Base-by-base conservation (phyloP, 768 basidiomycete species). In the Boletus sp. region DNA sequence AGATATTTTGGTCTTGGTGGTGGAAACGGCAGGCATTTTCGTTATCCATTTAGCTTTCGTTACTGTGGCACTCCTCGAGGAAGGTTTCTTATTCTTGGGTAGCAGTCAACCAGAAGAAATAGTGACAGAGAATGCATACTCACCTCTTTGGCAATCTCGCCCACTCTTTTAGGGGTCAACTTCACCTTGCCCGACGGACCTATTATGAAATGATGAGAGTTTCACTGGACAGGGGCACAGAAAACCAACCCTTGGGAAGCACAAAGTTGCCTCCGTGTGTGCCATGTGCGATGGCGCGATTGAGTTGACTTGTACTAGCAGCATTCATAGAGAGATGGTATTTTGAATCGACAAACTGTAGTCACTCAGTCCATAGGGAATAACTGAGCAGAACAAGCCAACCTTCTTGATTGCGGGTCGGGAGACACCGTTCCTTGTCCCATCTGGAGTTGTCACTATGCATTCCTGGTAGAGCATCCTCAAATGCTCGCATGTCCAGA, bases 361-460 rank as follows among this genome's bases (percentile, higher is more conserved):
- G 30, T 20, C 7, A 35, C 6, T 59, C 46, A 42, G 51, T 44
- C 8, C 18, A 30, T 4, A 7, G 28, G 5, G 2, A 10, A 7
- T 37, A 8, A 5, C 28, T 29, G 35, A 29, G 52, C 9, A 37
- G 35, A 37, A 51, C 3, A 33, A 10, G 7, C 24, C 14, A 7
- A 90, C 87, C 82, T 90, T 91, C 84, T 94, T 95, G 73, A 94
- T 87, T 7, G 79, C 79, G 20, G 77, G 74, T 47, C 93, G 81
- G 14, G 91, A 93, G 39, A 92, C 92, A 57, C 91, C 92, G 53
- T 75, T 63, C 47, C 88, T 84, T 29, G 78, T 76, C 37, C 89
- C 87, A 41, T 86, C 85, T 62, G 82, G 83, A 69, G 86, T 76
- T 35, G 73, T 77, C 54, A 75, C 67, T 70, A 94, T 89, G 66